Conservation (phyloP, 768 basidiomycete species). For the Scleroderma bovista region DNA sequence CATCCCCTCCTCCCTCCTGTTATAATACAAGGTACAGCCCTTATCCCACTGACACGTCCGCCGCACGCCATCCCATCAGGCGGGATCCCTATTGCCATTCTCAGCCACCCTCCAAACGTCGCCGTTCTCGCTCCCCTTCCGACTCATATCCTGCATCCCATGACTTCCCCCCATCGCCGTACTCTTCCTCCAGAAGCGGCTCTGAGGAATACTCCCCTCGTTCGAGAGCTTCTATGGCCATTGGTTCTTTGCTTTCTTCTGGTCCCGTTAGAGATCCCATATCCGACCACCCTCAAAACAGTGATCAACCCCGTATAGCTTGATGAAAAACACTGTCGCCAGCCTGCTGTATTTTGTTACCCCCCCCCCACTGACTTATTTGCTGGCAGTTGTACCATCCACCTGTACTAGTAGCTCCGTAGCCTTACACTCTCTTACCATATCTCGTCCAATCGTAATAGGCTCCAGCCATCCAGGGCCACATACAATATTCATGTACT, state of each 20-base stretch:
- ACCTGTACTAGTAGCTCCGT: slow-evolving; percentile 1
- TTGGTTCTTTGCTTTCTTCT: slow-evolving; percentile 63
- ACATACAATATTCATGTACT: background rate
- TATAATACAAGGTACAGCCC: slow-evolving; percentile 22
- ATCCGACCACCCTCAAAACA: slow-evolving; percentile 22
- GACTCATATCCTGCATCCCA: slow-evolving; percentile 33
- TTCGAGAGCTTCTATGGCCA: slow-evolving; percentile 72
- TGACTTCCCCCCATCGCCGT: slow-evolving; percentile 67
- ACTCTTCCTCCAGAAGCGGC: slow-evolving; percentile 64
- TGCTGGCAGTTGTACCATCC: background rate
- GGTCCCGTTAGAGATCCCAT: slow-evolving; percentile 29
- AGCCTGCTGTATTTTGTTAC: slow-evolving; percentile 11
- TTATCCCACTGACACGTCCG: slow-evolving; percentile 11
- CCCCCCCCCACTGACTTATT: slow-evolving; percentile 5
- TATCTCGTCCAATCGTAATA: background rate
- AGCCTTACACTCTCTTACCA: background rate
- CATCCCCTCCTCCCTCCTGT: slow-evolving; percentile 34
- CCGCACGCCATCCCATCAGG: slow-evolving; percentile 4
- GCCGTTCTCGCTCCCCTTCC: slow-evolving; percentile 54
- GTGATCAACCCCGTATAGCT: background rate
- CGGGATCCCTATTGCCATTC: slow-evolving; percentile 30
- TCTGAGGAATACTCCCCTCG: slow-evolving; percentile 68
- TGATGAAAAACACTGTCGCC: slow-evolving; percentile 13
- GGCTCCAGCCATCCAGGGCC: background rate
- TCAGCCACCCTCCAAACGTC: slow-evolving; percentile 55